Percentiles rank a stretch among this genome's conserved stretches.
Evolutionary conservation across 192 early-diverging fungal genomes (phyloP).

Genomic region (Entrophospora sp.): DNA sequence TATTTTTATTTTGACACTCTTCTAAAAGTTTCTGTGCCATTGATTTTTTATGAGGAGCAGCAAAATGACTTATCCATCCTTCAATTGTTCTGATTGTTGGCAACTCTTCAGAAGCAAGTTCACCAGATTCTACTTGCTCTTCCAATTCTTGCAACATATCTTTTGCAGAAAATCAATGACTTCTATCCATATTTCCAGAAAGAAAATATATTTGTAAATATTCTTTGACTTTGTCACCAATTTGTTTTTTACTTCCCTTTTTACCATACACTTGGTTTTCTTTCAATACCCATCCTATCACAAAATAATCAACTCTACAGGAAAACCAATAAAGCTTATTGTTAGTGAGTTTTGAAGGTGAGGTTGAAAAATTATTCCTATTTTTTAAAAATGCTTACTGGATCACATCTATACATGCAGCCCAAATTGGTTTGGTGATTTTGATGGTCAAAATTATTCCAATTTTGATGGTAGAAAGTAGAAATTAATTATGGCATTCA

Average conservation of each 20-base stretch:
- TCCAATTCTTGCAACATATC: not conserved
- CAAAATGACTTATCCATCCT: not conserved
- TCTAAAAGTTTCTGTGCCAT: not conserved
- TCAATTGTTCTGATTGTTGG: not conserved
- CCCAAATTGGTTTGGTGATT: too few species aligned
- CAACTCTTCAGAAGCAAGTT: not conserved
- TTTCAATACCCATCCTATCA: not conserved
- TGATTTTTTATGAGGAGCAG: not conserved
- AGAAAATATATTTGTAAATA: not conserved
- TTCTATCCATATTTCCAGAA: not conserved
- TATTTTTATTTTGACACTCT: too few species aligned
- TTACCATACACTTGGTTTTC: not conserved
- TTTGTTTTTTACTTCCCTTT: not conserved
- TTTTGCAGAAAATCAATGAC: not conserved
- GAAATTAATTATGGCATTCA: too few species aligned
- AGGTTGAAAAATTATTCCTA: too few species aligned
- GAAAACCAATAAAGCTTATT: too few species aligned
- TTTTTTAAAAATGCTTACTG: too few species aligned
- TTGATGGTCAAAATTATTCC: too few species aligned
- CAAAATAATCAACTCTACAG: too few species aligned
- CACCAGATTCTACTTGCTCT: not conserved
- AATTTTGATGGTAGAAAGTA: too few species aligned
- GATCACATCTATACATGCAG: too few species aligned
- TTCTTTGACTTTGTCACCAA: not conserved
- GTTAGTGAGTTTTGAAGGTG: too few species aligned